These are phyloP conservation scores for Calonectria henricotiae DNA, from an alignment of 2,329 filamentous ascomycete genomes.

Conservation along the genomic window DNA sequence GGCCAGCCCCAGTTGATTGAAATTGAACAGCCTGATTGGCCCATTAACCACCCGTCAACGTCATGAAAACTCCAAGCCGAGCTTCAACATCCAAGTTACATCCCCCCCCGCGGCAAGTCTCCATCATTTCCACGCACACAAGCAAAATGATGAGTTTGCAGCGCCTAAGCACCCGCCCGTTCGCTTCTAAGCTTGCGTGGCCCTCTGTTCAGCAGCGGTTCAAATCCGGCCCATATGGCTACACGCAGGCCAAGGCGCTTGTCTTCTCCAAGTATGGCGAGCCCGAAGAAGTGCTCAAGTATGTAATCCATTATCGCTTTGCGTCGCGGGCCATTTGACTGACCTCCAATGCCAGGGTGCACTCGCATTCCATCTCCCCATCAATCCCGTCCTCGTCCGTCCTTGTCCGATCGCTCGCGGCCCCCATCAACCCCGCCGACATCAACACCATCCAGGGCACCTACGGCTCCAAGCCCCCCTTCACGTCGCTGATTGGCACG, in stretches of 20 bases:
- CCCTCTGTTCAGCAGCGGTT: constrained; percentile 55
- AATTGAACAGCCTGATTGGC: constrained; percentile 31
- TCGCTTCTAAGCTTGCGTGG: constrained; percentile 46
- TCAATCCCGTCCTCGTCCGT: constrained; percentile 76
- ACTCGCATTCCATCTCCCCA: constrained; percentile 84
- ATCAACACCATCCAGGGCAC: constrained; percentile 98
- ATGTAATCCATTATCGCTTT: constrained; percentile 43
- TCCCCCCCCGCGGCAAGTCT: neutral
- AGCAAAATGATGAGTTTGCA: constrained; percentile 49
- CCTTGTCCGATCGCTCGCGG: constrained; percentile 89
- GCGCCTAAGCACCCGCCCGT: constrained; percentile 46
- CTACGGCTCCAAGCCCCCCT: constrained; percentile 88
- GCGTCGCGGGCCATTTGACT: neutral
- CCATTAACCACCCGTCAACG: constrained; percentile 23
- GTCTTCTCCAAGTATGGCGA: constrained; percentile 84
- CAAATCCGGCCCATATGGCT: constrained; percentile 80
- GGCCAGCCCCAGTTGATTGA: neutral
- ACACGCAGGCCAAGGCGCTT: constrained; percentile 88
- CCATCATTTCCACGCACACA: constrained; percentile 5
- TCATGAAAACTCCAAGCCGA: constrained; percentile 37
- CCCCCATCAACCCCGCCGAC: constrained; percentile 96
- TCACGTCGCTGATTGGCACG: constrained; percentile 84
- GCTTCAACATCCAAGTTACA: constrained; percentile 27
- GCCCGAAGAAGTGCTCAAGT: constrained; percentile 79
- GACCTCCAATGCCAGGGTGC: constrained; percentile 68